phyloP scores from a whole-genome alignment of 1,139 yeast species.

The Saccharomyces hybrid region DNA sequence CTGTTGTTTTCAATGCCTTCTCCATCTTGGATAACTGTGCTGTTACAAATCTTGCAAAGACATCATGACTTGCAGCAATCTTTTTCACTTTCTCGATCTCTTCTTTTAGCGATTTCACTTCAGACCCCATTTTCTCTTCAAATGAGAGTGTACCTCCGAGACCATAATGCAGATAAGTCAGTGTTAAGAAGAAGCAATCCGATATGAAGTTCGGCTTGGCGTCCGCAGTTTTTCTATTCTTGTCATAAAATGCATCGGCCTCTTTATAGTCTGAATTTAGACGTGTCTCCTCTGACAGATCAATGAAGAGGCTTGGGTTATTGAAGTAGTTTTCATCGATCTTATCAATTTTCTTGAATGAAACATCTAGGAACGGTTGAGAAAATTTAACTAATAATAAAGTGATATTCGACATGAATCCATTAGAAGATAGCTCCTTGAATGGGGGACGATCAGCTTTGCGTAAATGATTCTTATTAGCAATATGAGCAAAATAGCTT shows the following conservation, averaged over 20 bases:
- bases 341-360: slow-evolving; percentile 60
- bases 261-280: slow-evolving; percentile 69
- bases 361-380: slow-evolving; percentile 72
- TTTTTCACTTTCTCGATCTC: slow-evolving; percentile 43
- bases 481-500: slow-evolving; percentile 59
- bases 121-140: slow-evolving; percentile 45
- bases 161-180: slow-evolving; percentile 81
- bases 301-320: slow-evolving; percentile 41
- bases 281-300: slow-evolving; percentile 74
- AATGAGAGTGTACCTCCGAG: slow-evolving; percentile 66
- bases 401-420: slow-evolving; percentile 72
- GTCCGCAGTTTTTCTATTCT: slow-evolving; percentile 29
- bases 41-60: slow-evolving; percentile 31
- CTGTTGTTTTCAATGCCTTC: slow-evolving; percentile 35
- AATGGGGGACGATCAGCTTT: slow-evolving; percentile 79
- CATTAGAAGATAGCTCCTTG: slow-evolving; percentile 62
- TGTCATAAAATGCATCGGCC: slow-evolving; percentile 48
- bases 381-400: slow-evolving; percentile 62
- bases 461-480: slow-evolving; percentile 77
- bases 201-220: slow-evolving; percentile 66
- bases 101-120: slow-evolving; percentile 35
- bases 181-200: slow-evolving; percentile 73
- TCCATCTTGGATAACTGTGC: slow-evolving; percentile 42
- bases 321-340: slow-evolving; percentile 63
- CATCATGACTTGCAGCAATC: slow-evolving; percentile 21